A percentile compares a stretch with the other conserved stretches of the same genome.
Evolutionary conservation across 495 filamentous ascomycete genomes (phyloP).

Genomic region (Aspergillus nidulans): DNA sequence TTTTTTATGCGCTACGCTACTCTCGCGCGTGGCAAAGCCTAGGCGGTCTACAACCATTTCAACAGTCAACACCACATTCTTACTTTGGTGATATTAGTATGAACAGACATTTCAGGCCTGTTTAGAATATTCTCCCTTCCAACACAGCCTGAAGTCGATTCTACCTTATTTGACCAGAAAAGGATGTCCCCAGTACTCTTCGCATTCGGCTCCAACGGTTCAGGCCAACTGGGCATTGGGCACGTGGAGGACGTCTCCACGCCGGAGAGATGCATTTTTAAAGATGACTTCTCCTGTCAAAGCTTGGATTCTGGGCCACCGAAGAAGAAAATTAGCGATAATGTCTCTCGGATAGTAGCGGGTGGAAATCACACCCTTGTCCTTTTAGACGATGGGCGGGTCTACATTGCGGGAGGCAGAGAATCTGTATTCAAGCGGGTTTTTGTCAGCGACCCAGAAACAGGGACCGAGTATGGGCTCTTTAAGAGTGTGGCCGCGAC

Average conservation of each 20-base stretch:
- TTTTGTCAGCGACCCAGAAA: constrained; percentile 11
- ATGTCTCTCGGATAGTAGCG: constrained; percentile 48
- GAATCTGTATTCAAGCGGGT: constrained; percentile 27
- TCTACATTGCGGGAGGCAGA: constrained; percentile 62
- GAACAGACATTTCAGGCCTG: no score
- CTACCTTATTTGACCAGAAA: no score
- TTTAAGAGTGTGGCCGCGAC: constrained; percentile 57
- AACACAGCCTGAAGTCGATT: no score
- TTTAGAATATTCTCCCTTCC: no score
- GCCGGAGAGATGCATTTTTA: constrained; percentile 57
- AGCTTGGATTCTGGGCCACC: background rate
- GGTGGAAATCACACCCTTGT: constrained; percentile 89
- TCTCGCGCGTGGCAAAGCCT: background rate
- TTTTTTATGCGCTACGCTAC: background rate
- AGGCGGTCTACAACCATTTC: background rate
- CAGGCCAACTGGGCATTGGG: constrained; percentile 77
- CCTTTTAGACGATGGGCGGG: constrained; percentile 49
- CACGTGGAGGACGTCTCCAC: constrained; percentile 68
- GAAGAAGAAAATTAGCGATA: background rate
- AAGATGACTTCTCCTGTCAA: constrained; percentile 5
- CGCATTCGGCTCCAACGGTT: constrained; percentile 89
- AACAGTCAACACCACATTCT: background rate
- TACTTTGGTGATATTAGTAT: background rate
- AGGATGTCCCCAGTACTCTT: constrained; percentile 48
- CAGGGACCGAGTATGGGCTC: constrained; percentile 6